These are phyloP conservation scores for Cryptosporidium canis DNA, from an alignment of 169 alveolate species.

Conservation along the genomic window DNA sequence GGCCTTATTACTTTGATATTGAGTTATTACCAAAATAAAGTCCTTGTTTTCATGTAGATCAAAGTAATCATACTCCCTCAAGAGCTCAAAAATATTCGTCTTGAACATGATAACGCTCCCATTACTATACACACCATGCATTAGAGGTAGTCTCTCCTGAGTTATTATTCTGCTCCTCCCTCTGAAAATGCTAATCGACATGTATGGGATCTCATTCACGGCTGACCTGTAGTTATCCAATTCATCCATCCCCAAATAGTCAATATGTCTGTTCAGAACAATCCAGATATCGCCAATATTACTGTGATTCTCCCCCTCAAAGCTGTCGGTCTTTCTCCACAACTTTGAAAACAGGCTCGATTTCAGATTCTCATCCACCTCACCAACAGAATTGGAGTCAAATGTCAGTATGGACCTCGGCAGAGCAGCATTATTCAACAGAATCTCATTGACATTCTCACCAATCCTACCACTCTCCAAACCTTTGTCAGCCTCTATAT, in stretches of 20 bases:
- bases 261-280: constrained; percentile 53
- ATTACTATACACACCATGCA: constrained; percentile 59
- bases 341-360: background rate
- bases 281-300: constrained; percentile 55
- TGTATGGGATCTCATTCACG: constrained; percentile 1
- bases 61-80: constrained; percentile 13
- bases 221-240: background rate
- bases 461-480: background rate
- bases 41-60: constrained; percentile 2
- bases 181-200: constrained; percentile 43
- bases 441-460: background rate
- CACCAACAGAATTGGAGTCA: background rate
- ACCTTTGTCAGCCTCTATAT: background rate
- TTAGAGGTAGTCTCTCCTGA: constrained; percentile 35
- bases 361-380: background rate
- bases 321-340: background rate
- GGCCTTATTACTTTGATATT: constrained; percentile 16
- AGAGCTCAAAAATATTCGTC: constrained; percentile 4
- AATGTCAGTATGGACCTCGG: background rate
- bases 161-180: constrained; percentile 33
- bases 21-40: constrained; percentile 42
- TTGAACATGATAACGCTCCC: constrained; percentile 32
- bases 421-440: background rate
- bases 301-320: background rate
- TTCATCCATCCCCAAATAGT: background rate